These are phyloP conservation scores for Silene coronaria DNA, from an alignment of 179 eudicot species.

Conservation along the genomic window DNA sequence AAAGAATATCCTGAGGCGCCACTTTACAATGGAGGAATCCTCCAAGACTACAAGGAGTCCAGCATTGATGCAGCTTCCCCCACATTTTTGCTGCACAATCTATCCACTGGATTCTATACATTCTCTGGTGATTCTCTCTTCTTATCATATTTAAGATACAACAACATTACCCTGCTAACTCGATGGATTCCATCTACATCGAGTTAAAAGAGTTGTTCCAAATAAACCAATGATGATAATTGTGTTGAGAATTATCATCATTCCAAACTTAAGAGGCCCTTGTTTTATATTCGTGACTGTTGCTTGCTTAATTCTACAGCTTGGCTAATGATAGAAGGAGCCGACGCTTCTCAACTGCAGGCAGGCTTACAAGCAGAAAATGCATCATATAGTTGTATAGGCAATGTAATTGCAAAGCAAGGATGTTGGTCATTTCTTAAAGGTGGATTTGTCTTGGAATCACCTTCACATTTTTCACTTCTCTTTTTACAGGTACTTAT, in stretches of 20 bases:
- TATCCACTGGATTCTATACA: conserved; percentile 39
- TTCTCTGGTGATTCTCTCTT: conserved; percentile 51
- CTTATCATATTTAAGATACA: neutral
- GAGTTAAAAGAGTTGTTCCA: neutral
- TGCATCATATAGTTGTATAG: conserved; percentile 44
- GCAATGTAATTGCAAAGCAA: conserved; percentile 58
- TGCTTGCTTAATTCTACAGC: conserved; percentile 29
- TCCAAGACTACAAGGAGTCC: conserved; percentile 30
- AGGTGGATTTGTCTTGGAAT: conserved; percentile 69
- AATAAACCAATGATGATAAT: neutral
- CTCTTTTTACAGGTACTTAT: conserved; percentile 59
- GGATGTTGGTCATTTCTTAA: conserved; percentile 96
- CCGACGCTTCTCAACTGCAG: conserved; percentile 41
- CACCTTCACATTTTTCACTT: conserved; percentile 40
- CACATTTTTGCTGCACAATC: conserved; percentile 51
- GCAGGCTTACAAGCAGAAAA: conserved; percentile 47
- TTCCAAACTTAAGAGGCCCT: too few species aligned
- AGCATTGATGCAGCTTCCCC: conserved; percentile 29
- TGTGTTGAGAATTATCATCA: too few species aligned
- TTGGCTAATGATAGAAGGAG: conserved; percentile 63
- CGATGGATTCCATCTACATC: neutral
- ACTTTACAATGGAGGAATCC: conserved; percentile 70
- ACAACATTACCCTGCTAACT: too few species aligned
- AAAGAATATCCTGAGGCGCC: conserved; percentile 61
- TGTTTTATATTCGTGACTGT: too few species aligned